phyloP scores from a whole-genome alignment of 202 grass and related monocot genomes.

The Elaeis oleifera region DNA sequence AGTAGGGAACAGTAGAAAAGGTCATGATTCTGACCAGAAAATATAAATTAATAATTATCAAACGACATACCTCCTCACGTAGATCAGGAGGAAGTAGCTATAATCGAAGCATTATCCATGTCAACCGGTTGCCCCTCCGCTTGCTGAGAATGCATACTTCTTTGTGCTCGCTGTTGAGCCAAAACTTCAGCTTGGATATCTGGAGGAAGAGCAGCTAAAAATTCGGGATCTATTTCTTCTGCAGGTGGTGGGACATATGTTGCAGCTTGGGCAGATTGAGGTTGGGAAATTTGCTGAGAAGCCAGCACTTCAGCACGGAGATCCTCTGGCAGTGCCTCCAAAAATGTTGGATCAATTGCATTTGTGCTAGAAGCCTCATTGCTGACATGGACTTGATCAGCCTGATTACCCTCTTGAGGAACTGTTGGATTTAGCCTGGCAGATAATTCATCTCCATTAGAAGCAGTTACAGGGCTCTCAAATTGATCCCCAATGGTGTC shows the following conservation, averaged over 20 bases:
- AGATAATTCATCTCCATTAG: slow-evolving; percentile 31
- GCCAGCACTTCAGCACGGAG: slow-evolving; percentile 75
- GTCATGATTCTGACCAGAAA: slow-evolving; percentile 11
- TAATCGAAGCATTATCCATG: slow-evolving; percentile 93
- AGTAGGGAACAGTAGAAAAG: neutral
- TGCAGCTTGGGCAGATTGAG: slow-evolving; percentile 40
- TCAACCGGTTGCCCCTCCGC: slow-evolving; percentile 53
- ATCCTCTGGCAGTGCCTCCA: slow-evolving; percentile 82
- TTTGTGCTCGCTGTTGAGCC: slow-evolving; percentile 64
- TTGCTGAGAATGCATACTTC: slow-evolving; percentile 34
- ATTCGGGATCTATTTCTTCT: slow-evolving; percentile 88
- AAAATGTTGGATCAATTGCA: slow-evolving; percentile 84
- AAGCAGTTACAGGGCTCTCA: slow-evolving; percentile 28
- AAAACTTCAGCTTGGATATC: slow-evolving; percentile 83
- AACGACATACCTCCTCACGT: slow-evolving; percentile 54
- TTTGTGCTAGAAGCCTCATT: slow-evolving; percentile 46
- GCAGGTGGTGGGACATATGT: slow-evolving; percentile 37
- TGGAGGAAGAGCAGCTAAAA: slow-evolving; percentile 78
- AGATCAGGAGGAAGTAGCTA: slow-evolving; percentile 85
- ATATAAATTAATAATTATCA: neutral
- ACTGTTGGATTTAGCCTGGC: slow-evolving; percentile 22
- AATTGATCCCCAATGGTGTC: slow-evolving; percentile 32
- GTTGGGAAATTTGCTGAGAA: slow-evolving; percentile 43
- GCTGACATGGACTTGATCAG: slow-evolving; percentile 27
- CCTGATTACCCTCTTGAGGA: slow-evolving; percentile 23